These are phyloP conservation scores for Blastomyces percursus DNA, from an alignment of 2,329 filamentous ascomycete species.

Conservation along the genomic window DNA sequence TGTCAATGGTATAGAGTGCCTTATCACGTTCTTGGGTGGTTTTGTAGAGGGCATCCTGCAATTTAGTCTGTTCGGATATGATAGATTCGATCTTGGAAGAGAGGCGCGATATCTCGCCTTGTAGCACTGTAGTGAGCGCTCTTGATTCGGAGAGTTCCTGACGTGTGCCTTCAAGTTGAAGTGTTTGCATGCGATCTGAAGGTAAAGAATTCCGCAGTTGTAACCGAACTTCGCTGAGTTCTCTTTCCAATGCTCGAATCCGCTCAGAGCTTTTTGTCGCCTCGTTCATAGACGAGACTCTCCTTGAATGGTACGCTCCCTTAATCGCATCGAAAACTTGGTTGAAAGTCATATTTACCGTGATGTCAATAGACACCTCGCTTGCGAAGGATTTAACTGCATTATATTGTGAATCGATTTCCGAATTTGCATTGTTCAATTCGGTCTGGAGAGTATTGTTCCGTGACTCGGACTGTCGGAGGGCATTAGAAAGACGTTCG, in stretches of 20 bases:
- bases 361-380: slow-evolving; percentile 24
- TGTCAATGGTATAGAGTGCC: slow-evolving; percentile 22
- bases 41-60: slow-evolving; percentile 23
- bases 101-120: slow-evolving; percentile 31
- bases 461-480: slow-evolving; percentile 29
- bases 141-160: slow-evolving; percentile 30
- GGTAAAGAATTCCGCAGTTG: slow-evolving; percentile 23
- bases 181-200: slow-evolving; percentile 23
- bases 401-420: slow-evolving; percentile 28
- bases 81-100: slow-evolving; percentile 26
- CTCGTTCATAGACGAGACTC: slow-evolving; percentile 7
- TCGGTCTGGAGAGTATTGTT: slow-evolving; percentile 29
- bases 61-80: slow-evolving; percentile 22
- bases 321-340: slow-evolving; percentile 33
- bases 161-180: slow-evolving; percentile 26
- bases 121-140: slow-evolving; percentile 28
- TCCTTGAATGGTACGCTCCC: slow-evolving; percentile 16
- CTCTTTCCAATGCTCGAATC: slow-evolving; percentile 14
- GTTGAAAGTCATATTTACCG: slow-evolving; percentile 26
- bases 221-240: slow-evolving; percentile 22
- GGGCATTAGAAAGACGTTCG: slow-evolving; percentile 25
- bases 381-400: slow-evolving; percentile 29
- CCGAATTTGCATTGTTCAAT: slow-evolving; percentile 25
- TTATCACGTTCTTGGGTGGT: slow-evolving; percentile 25
- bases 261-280: slow-evolving; percentile 9